Evolutionary conservation across 1,284 basidiomycete species (phyloP).

Genomic region (Moesziomyces parantarcticus): DNA sequence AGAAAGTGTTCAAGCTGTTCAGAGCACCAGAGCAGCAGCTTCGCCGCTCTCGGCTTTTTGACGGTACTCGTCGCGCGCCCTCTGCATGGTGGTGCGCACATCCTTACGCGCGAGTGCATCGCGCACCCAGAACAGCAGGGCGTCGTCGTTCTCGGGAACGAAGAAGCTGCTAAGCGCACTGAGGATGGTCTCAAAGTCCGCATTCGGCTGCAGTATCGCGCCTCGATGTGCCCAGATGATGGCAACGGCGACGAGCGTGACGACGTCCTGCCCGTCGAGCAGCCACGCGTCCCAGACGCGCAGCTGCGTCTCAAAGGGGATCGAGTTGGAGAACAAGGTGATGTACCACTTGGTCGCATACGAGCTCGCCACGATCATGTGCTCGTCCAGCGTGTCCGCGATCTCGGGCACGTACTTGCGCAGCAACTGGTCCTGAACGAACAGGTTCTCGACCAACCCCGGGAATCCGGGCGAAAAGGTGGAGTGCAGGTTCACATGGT

Average conservation of each 20-base stretch:
- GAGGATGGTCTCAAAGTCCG: conserved; percentile 54
- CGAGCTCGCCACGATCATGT: conserved; percentile 89
- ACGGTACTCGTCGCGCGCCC: conserved; percentile 32
- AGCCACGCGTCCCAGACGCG: conserved; percentile 94
- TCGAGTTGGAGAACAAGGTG: conserved; percentile 86
- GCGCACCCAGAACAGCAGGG: conserved; percentile 57
- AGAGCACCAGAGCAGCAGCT: conserved; percentile 20
- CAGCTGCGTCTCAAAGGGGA: conserved; percentile 95
- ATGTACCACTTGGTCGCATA: conserved; percentile 99
- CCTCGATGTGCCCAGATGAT: conserved; percentile 84
- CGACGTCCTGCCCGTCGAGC: conserved; percentile 87
- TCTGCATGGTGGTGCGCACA: conserved; percentile 13
- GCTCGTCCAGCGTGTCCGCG: conserved; percentile 77
- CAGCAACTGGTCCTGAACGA: conserved; percentile 88
- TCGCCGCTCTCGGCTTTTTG: conserved; percentile 17
- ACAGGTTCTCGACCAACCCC: conserved; percentile 91
- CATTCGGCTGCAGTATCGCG: conserved; percentile 16
- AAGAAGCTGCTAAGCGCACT: conserved; percentile 55
- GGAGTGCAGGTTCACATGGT: conserved; percentile 84
- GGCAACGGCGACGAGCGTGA: conserved; percentile 83
- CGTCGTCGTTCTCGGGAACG: conserved; percentile 61
- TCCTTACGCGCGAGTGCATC: conserved; percentile 35
- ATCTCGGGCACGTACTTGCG: conserved; percentile 87
- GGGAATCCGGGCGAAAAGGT: conserved; percentile 96
- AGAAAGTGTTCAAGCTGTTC: background rate